Evolutionary conservation across 73 alveolate species (phyloP).

Genomic region (Durusdinium trenchii): DNA sequence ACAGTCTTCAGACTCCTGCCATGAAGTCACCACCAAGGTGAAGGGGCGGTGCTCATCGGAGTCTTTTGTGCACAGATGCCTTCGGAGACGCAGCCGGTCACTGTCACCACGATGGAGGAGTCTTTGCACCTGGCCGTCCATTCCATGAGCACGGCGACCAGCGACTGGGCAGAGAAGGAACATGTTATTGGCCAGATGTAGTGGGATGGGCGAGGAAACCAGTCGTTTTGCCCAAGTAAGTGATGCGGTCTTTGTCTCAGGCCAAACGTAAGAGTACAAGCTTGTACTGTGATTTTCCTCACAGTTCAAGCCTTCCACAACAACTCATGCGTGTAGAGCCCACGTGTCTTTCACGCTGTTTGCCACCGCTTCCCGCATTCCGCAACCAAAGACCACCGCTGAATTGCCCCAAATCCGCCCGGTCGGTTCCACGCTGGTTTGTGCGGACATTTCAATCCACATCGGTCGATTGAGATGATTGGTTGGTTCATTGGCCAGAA

Average conservation of each 20-base stretch:
- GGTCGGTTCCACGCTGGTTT: too few relatives aligned
- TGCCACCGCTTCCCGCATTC: too few relatives aligned
- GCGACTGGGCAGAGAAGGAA: background rate
- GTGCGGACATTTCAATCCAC: too few relatives aligned
- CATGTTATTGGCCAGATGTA: background rate
- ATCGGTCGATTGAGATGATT: too few relatives aligned
- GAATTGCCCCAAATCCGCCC: too few relatives aligned
- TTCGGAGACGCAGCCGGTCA: slow-evolving; percentile 1
- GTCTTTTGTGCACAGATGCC: slow-evolving; percentile 48
- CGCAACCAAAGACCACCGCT: too few relatives aligned
- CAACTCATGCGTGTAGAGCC: too few relatives aligned
- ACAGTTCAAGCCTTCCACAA: too few relatives aligned
- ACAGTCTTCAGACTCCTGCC: too few relatives aligned
- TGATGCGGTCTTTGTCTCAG: background rate
- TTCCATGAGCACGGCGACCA: background rate
- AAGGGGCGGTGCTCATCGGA: background rate
- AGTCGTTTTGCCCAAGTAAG: background rate
- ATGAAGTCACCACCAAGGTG: background rate
- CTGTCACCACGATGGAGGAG: background rate
- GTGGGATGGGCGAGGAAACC: background rate
- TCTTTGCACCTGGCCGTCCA: background rate
- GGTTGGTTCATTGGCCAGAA: too few relatives aligned
- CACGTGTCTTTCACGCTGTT: too few relatives aligned
- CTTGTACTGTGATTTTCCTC: too few relatives aligned
- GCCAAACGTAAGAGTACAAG: background rate